Conservation (phyloP, 2,329 filamentous ascomycete species). For the Triangularia verruculosa region DNA sequence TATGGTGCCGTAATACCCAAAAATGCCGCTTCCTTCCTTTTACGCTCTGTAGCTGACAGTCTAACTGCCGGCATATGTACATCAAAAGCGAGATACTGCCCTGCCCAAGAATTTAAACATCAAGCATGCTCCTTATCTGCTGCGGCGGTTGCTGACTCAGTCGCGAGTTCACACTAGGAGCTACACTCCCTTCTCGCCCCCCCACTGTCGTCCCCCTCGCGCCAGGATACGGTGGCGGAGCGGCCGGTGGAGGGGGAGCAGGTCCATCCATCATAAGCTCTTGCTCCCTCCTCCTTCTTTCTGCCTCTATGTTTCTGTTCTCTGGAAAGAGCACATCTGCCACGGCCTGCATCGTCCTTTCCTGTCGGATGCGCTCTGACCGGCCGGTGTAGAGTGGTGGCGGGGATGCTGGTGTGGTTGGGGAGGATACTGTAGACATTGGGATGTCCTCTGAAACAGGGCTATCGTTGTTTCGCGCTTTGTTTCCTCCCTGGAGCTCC, state of each 20-base stretch:
- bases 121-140: slow-evolving; percentile 57
- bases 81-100: not conserved
- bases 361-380: slow-evolving; percentile 44
- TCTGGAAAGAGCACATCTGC: slow-evolving; percentile 51
- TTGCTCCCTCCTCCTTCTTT: slow-evolving; percentile 36
- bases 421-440: slow-evolving; percentile 24
- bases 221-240: slow-evolving; percentile 20
- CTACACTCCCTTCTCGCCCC: slow-evolving; percentile 39
- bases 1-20: not conserved
- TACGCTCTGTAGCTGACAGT: not conserved
- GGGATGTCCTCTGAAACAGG: slow-evolving; percentile 24
- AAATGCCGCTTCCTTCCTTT: not conserved
- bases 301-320: slow-evolving; percentile 19
- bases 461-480: slow-evolving; percentile 35
- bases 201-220: slow-evolving; percentile 19
- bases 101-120: slow-evolving; percentile 38
- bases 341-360: slow-evolving; percentile 43
- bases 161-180: slow-evolving; percentile 43
- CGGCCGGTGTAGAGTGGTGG: slow-evolving; percentile 39
- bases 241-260: slow-evolving; percentile 36
- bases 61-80: not conserved
- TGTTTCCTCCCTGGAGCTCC: slow-evolving; percentile 49
- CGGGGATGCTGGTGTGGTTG: slow-evolving; percentile 14
- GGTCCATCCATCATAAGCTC: slow-evolving; percentile 43
- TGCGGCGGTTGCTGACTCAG: slow-evolving; percentile 50